Conservation (phyloP, 2,329 filamentous ascomycete genomes). For the Tolypocladium tropicale region DNA sequence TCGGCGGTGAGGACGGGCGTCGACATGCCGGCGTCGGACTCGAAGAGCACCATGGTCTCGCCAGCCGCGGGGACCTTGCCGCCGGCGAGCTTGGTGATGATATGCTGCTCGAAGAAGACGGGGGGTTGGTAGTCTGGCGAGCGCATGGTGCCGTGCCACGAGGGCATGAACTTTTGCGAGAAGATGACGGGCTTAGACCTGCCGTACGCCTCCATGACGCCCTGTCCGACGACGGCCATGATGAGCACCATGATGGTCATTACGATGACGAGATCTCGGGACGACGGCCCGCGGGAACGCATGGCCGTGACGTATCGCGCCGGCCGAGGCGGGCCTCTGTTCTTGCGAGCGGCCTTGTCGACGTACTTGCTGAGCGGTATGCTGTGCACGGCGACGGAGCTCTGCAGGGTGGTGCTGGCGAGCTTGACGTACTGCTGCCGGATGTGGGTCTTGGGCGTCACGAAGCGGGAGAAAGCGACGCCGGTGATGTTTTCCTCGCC, state of each 20-base stretch:
- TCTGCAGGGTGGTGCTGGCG: constrained; percentile 71
- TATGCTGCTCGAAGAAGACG: constrained; percentile 17
- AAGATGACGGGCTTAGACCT: constrained; percentile 45
- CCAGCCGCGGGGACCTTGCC: constrained; percentile 21
- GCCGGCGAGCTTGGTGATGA: constrained; percentile 27
- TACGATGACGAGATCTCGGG: constrained; percentile 39
- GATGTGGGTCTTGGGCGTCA: constrained; percentile 36
- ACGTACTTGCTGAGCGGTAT: constrained; percentile 52
- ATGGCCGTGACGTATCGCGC: constrained; percentile 62
- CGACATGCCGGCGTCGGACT: constrained; percentile 1
- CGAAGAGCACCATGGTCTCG: constrained; percentile 15
- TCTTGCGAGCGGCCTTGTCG: constrained; percentile 21
- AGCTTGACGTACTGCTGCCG: constrained; percentile 49
- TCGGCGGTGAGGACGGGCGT: constrained; percentile 26
- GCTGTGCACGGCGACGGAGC: constrained; percentile 69
- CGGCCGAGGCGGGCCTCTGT: constrained; percentile 31
- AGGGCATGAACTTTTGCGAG: constrained; percentile 44
- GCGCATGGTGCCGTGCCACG: constrained; percentile 24
- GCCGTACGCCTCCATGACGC: constrained; percentile 54
- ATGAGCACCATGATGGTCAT: constrained; percentile 48
- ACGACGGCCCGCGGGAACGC: constrained; percentile 41
- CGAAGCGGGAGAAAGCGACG: constrained; percentile 47
- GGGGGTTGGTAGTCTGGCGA: constrained; percentile 13
- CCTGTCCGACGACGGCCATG: constrained; percentile 51
- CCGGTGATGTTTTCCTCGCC: constrained; percentile 45